Conservation (phyloP, 2,329 filamentous ascomycete genomes). For the Aspergillus viridinutans region DNA sequence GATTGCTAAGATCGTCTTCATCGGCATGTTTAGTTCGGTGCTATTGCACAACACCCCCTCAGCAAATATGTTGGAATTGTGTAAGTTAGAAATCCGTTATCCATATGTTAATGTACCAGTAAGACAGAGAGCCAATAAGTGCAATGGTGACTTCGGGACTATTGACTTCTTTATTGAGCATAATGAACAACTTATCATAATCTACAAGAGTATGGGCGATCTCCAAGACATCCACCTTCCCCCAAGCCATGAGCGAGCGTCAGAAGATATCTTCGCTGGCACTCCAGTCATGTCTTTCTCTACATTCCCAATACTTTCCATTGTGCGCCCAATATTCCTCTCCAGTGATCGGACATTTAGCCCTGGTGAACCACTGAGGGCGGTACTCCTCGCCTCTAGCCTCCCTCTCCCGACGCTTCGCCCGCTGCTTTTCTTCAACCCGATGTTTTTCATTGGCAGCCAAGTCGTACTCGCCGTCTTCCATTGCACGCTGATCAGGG, state of each 20-base stretch:
- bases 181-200: background rate
- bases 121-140: background rate
- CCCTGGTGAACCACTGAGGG: constrained; percentile 80
- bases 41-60: background rate
- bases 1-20: background rate
- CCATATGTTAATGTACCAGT: background rate
- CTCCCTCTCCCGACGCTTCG: constrained; percentile 69
- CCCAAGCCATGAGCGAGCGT: background rate
- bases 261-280: constrained; percentile 70
- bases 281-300: constrained; percentile 62
- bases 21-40: background rate
- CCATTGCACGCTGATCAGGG: constrained; percentile 96
- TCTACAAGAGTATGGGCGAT: background rate
- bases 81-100: background rate
- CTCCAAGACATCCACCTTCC: background rate
- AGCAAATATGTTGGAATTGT: background rate
- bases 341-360: constrained; percentile 71
- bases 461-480: constrained; percentile 93
- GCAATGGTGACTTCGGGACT: background rate
- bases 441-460: constrained; percentile 92
- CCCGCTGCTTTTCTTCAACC: constrained; percentile 85
- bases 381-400: constrained; percentile 72
- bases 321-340: constrained; percentile 89
- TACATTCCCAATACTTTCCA: constrained; percentile 77
- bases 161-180: background rate